Conservation (phyloP, 306 rosid species). For the Hippophae rhamnoides region DNA sequence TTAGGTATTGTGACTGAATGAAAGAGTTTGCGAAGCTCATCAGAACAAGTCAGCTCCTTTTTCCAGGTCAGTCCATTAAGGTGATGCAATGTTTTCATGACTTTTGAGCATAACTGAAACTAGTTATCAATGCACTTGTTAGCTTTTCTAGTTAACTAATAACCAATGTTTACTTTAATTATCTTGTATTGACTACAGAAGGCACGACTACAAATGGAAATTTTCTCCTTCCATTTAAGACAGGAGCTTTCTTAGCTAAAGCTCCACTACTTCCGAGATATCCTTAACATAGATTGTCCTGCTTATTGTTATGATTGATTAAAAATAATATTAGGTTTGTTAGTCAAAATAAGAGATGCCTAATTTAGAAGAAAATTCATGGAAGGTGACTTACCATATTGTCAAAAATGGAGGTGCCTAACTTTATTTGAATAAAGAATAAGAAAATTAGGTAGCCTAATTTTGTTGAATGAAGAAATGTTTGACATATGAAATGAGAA, state of each 20-base stretch:
- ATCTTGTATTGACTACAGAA: conserved; percentile 41
- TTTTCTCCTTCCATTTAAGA: conserved; percentile 90
- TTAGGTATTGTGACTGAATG: conserved; percentile 84
- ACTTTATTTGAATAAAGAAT: no score
- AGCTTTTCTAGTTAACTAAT: not conserved
- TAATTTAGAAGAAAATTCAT: no score
- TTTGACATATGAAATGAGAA: no score
- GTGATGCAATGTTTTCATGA: not conserved
- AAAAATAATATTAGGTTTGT: no score
- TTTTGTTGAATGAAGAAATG: no score
- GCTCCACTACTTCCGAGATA: conserved; percentile 83
- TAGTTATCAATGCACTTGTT: conserved; percentile 13
- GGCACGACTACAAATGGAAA: conserved; percentile 98
- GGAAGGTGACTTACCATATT: no score
- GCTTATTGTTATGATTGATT: no score
- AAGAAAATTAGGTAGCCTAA: no score
- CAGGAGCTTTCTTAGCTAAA: conserved; percentile 84
- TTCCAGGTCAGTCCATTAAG: conserved; percentile 60
- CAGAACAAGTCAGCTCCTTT: conserved; percentile 71
- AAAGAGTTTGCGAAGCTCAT: conserved; percentile 72
- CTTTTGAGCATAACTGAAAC: not conserved
- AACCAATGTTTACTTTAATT: conserved; percentile 11
- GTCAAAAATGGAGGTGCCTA: no score
- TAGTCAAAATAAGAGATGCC: no score
- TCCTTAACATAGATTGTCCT: conserved; percentile 76